phyloP scores from a whole-genome alignment of 2,329 filamentous ascomycete genomes.

The Tolypocladium tundrense region DNA sequence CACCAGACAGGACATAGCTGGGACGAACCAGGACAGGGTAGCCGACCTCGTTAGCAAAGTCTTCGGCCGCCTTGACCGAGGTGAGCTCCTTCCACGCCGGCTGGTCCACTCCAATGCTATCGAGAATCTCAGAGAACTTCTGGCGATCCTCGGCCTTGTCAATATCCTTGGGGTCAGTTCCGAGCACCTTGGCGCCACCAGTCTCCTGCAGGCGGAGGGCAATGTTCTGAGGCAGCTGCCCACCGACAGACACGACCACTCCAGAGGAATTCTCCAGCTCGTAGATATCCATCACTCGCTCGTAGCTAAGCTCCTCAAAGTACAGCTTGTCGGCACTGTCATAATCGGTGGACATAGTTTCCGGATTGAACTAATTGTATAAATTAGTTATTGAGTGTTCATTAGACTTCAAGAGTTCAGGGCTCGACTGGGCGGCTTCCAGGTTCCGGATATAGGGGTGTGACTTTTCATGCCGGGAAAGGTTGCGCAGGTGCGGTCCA shows the following conservation, averaged over 20 bases:
- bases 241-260: constrained; percentile 91
- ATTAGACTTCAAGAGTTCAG: too few relatives aligned
- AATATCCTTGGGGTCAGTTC: constrained; percentile 87
- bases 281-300: constrained; percentile 98
- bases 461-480: too few relatives aligned
- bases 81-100: constrained; percentile 97
- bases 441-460: too few relatives aligned
- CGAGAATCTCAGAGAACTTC: constrained; percentile 95
- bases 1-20: constrained; percentile 90
- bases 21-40: constrained; percentile 95
- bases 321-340: constrained; percentile 87
- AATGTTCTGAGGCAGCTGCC: constrained; percentile 95
- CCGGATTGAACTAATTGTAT: constrained; percentile 52
- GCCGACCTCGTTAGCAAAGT: constrained; percentile 73
- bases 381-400: neutral
- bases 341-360: constrained; percentile 75
- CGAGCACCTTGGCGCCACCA: constrained; percentile 81
- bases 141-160: constrained; percentile 97
- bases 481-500: too few relatives aligned
- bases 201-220: constrained; percentile 86
- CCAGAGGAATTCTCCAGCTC: constrained; percentile 78
- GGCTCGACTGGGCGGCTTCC: too few relatives aligned
- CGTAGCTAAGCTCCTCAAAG: constrained; percentile 94
- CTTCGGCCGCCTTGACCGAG: constrained; percentile 76
- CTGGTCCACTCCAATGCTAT: constrained; percentile 94